phyloP scores from a whole-genome alignment of 176 grass and related monocot genomes.

The Musa acuminata region DNA sequence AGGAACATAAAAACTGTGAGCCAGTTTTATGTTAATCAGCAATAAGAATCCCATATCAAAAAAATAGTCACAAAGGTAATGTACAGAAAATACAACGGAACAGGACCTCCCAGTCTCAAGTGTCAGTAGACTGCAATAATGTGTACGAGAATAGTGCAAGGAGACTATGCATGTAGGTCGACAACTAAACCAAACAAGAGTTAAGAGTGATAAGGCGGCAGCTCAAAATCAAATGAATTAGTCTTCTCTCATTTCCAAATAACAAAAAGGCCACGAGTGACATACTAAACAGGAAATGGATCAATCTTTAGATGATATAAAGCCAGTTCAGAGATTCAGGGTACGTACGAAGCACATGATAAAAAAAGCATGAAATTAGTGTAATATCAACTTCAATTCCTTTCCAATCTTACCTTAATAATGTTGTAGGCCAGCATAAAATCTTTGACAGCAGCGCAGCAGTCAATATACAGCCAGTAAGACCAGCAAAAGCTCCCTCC shows the following conservation, averaged over 20 bases:
- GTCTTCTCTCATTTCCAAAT: neutral
- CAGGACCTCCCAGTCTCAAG: neutral
- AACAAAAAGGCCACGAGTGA: too few relatives aligned
- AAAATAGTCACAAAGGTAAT: neutral
- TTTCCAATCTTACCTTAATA: slow-evolving; percentile 33
- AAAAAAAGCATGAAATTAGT: neutral
- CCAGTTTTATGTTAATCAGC: too few relatives aligned
- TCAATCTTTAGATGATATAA: neutral
- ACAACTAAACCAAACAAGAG: neutral
- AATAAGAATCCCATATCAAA: too few relatives aligned
- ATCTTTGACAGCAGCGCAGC: slow-evolving; percentile 59
- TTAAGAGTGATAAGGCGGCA: too few relatives aligned
- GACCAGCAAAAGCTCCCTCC: slow-evolving; percentile 82
- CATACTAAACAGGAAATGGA: neutral
- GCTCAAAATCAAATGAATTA: neutral
- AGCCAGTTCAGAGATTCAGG: too few relatives aligned
- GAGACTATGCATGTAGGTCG: neutral
- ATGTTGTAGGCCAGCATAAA: slow-evolving; percentile 64
- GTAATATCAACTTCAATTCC: neutral
- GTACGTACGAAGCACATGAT: neutral
- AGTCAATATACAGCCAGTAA: slow-evolving; percentile 72
- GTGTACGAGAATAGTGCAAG: neutral
- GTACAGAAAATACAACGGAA: neutral
- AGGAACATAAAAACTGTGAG: too few relatives aligned
- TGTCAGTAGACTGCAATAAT: neutral